Percentiles rank a stretch among this genome's conserved stretches.
phyloP scores from a whole-genome alignment of 495 filamentous ascomycete genomes.

The Penicillium macrosclerotiorum region DNA sequence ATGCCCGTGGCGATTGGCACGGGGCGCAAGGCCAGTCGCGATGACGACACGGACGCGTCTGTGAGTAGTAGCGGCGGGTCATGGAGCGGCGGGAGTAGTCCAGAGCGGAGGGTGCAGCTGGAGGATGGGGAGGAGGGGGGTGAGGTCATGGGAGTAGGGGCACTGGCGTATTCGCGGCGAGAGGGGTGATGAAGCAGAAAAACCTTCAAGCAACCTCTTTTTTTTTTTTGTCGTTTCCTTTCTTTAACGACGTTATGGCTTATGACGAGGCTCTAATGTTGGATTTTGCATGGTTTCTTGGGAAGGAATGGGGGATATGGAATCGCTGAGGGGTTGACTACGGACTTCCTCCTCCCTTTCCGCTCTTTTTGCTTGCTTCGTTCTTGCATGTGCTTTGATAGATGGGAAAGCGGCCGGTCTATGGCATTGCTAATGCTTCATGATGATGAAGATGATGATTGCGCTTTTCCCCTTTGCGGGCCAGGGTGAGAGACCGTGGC shows the following conservation, averaged over 20 bases:
- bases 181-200: background rate
- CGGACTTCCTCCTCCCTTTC: no score
- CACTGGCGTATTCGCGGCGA: background rate
- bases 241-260: slow-evolving; percentile 3
- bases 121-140: slow-evolving; percentile 11
- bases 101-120: slow-evolving; percentile 38
- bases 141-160: background rate
- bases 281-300: no score
- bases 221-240: background rate
- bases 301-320: no score
- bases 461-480: background rate
- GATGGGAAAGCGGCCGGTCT: slow-evolving; percentile 16
- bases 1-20: slow-evolving; percentile 73
- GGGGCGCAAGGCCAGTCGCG: slow-evolving; percentile 44
- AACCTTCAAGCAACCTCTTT: no score
- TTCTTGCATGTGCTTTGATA: slow-evolving; percentile 13
- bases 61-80: slow-evolving; percentile 44
- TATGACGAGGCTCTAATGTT: slow-evolving; percentile 6
- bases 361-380: slow-evolving; percentile 1
- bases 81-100: slow-evolving; percentile 56
- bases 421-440: background rate
- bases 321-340: no score
- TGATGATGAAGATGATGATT: background rate
- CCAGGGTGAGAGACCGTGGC: no score
- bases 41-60: slow-evolving; percentile 46